These are phyloP conservation scores for Colletotrichum filicis DNA, from an alignment of 2,329 filamentous ascomycete species.

Conservation along the genomic window DNA sequence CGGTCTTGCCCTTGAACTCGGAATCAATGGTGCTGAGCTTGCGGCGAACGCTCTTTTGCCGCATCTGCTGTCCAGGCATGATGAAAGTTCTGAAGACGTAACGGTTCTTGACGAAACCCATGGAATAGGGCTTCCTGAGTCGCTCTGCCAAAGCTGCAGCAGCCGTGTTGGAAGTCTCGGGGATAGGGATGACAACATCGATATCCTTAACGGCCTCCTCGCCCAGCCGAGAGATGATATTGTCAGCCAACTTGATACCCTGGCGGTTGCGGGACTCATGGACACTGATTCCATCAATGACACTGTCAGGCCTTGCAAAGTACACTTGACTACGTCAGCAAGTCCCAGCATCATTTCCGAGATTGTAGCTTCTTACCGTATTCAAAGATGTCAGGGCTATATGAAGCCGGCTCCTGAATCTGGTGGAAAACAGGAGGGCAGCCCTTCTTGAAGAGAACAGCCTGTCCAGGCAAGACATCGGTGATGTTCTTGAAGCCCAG, in stretches of 20 bases:
- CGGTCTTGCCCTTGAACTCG: constrained; percentile 84
- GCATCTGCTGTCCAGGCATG: constrained; percentile 76
- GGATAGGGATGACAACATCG: constrained; percentile 84
- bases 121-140: constrained; percentile 80
- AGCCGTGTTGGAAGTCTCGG: constrained; percentile 80
- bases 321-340: constrained; percentile 68
- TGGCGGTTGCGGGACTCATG: constrained; percentile 87
- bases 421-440: constrained; percentile 79
- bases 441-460: constrained; percentile 87
- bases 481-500: constrained; percentile 81
- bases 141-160: constrained; percentile 80
- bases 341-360: not conserved
- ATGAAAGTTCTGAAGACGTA: constrained; percentile 75
- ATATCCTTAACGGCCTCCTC: constrained; percentile 78
- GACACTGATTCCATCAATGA: constrained; percentile 90
- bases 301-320: constrained; percentile 83
- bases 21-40: constrained; percentile 89
- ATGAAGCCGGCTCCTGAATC: constrained; percentile 73
- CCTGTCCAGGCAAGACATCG: constrained; percentile 85
- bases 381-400: constrained; percentile 87
- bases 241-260: constrained; percentile 83
- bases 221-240: constrained; percentile 74
- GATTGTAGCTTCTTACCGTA: not conserved
- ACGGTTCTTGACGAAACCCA: constrained; percentile 89
- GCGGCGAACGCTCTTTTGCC: constrained; percentile 85